Base-by-base conservation (phyloP, 345 rosid genomes). In the Eucalyptus virginea region DNA sequence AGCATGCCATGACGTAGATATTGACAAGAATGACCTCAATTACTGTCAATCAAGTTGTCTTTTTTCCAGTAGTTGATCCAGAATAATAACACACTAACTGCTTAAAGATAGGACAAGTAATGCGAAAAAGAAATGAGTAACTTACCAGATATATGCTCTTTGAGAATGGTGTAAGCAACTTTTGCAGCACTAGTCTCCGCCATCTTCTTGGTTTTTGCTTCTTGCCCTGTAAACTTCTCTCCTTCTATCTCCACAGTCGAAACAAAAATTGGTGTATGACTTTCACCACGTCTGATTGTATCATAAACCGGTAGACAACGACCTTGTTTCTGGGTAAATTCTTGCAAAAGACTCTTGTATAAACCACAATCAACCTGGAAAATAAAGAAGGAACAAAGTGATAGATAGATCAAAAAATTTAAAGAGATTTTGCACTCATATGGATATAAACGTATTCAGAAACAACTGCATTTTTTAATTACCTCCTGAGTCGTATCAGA, bases 121-220 rank as follows among this genome's bases (percentile, higher is more conserved):
- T 40, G 85, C 5, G 2, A 77, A 77, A 72, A 77, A 40, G 85
- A 86, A 56, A 86, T 42, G 11, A 51, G 88, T 37, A 51, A 86
- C 81, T 32, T n/a, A 14, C 52, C 30, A 5, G 45, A 65, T n/a
- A 18, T 90, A 92, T 93, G 87, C 69, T 91, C 90, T 87, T 86
- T 92, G 52, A 92, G 52, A 52, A 88, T 69, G 8, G 81, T 86
- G 65, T 91, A 93, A 86, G 94, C 94, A 81, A 87, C 88, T 86
- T 91, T 94, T 89, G 95, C 95, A 42, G 93, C 95, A 87, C 30
- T 91, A 88, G 90, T 86, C 89, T 94, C 95, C 15, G 95, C 94
- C 54, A 89, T 91, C 89, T 93, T 94, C 89, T 94, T 94, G 50
- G 92, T 92, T 91, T 49, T 91, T 34, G 81, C 91, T 88, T 87